These are phyloP conservation scores for Zygosaccharomyces rouxii DNA, from an alignment of 805 yeast species.

Conservation along the genomic window DNA sequence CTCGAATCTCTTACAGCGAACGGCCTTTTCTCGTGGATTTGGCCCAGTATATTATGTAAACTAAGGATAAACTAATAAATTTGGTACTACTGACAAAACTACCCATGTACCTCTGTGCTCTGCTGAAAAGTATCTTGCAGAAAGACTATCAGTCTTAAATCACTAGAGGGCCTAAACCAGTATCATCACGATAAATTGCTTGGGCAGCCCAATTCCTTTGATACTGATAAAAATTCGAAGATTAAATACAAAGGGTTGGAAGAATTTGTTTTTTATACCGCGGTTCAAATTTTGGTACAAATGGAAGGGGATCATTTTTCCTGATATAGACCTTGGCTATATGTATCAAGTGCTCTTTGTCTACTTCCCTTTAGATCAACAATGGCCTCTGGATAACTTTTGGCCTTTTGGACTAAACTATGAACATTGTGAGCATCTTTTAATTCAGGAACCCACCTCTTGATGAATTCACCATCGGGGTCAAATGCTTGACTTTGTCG, in stretches of 20 bases:
- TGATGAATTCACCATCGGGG: slow-evolving; percentile 43
- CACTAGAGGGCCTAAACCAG: slow-evolving; percentile 39
- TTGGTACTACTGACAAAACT: too few species aligned
- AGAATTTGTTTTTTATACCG: slow-evolving; percentile 8
- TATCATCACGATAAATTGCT: neutral
- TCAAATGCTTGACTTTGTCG: slow-evolving; percentile 48
- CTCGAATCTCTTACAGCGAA: too few species aligned
- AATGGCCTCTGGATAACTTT: slow-evolving; percentile 43
- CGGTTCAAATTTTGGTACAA: too few species aligned
- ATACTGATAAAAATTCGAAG: slow-evolving; percentile 22
- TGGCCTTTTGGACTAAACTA: slow-evolving; percentile 28
- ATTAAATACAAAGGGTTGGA: slow-evolving; percentile 21
- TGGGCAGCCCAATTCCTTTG: slow-evolving; percentile 12
- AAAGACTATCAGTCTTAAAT: too few species aligned
- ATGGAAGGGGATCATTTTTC: neutral
- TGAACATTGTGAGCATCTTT: slow-evolving; percentile 25
- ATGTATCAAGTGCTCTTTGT: slow-evolving; percentile 41
- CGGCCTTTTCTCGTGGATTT: too few species aligned
- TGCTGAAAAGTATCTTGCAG: too few species aligned
- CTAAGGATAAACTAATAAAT: too few species aligned
- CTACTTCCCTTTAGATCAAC: slow-evolving; percentile 41
- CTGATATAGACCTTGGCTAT: slow-evolving; percentile 9
- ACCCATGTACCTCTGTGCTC: too few species aligned
- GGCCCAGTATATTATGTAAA: too few species aligned
- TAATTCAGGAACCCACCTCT: slow-evolving; percentile 49